Base-by-base conservation (phyloP, 345 rosid genomes). In the Firmiana major region DNA sequence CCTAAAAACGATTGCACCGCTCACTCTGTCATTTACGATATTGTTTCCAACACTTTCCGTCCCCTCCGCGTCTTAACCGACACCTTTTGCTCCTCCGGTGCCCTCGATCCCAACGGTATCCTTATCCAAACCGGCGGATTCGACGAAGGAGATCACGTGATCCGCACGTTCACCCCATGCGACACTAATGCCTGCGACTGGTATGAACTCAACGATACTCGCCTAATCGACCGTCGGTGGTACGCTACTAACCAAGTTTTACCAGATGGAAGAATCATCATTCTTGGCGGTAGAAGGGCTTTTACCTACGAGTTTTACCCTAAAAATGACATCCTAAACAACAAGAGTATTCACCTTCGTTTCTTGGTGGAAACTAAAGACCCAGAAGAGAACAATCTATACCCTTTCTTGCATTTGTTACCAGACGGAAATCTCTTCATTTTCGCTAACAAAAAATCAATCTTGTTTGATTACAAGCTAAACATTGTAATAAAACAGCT, bases 41-140 rank as follows among this genome's bases (percentile, higher is more conserved):
- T 86, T 58, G 87, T 71, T 62, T 81, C 89, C 62, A 88, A 92
- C 86, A 71, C 91, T 21, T 79, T 86, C 79, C 90, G 90, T 1
- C 89, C 98, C 0, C 91, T 93, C 69, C 76, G 62, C 12, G 80
- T 93, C 38, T 82, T 81, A 54, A 89, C 93, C 19, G 88, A 93
- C 84, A 88, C 94, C 22, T 93, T 91, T 89, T 93, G 98, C 81
- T 93, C 98, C 17, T 93, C 98, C 11, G 98, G 98, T 22, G 74
- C 95, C 6, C 85, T 93, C 24, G 84, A 85, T 69, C 75, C 86
- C 40, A 68, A 86, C 34, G 97, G 97, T 10, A 87, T 79, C 75
- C 86, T 93, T 0, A 54, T 93, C 53, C 98, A 93, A 78, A 90
- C 97, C 13, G 98, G 97, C 48, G 98, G 97, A 3, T 88, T 84